A percentile compares a stretch with the other conserved stretches of the same genome.
These are phyloP conservation scores for Thymus quinquecostatus DNA, from an alignment of 257 asterid genomes.

Conservation along the genomic window DNA sequence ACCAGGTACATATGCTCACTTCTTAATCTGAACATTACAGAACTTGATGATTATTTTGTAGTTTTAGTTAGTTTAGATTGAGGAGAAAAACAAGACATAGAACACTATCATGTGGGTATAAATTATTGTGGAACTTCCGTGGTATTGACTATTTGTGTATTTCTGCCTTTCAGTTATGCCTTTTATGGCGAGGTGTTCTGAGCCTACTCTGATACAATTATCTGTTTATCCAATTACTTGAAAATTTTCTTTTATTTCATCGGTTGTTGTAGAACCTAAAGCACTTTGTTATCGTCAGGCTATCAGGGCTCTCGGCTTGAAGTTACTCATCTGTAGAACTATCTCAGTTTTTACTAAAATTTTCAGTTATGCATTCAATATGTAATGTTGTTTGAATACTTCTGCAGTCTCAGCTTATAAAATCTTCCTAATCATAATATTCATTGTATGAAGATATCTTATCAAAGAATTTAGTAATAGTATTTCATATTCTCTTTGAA, in stretches of 20 bases:
- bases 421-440: neutral
- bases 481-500: neutral
- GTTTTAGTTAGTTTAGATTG: conserved; percentile 1
- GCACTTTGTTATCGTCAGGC: no score
- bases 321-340: neutral
- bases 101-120: conserved; percentile 6
- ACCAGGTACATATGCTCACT: conserved; percentile 50
- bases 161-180: neutral
- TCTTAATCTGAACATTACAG: no score
- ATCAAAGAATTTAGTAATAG: neutral
- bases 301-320: neutral
- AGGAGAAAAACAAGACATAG: conserved; percentile 4
- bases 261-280: no score
- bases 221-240: conserved; percentile 14
- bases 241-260: neutral
- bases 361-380: neutral
- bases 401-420: no score
- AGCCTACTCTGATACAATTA: neutral
- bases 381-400: neutral
- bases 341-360: neutral
- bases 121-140: conserved; percentile 5
- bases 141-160: neutral
- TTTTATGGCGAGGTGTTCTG: conserved; percentile 13
- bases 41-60: conserved; percentile 2
- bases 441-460: conserved; percentile 4